These are phyloP conservation scores for Tylopilus sp. DNA, from an alignment of 768 basidiomycete species.

Conservation along the genomic window DNA sequence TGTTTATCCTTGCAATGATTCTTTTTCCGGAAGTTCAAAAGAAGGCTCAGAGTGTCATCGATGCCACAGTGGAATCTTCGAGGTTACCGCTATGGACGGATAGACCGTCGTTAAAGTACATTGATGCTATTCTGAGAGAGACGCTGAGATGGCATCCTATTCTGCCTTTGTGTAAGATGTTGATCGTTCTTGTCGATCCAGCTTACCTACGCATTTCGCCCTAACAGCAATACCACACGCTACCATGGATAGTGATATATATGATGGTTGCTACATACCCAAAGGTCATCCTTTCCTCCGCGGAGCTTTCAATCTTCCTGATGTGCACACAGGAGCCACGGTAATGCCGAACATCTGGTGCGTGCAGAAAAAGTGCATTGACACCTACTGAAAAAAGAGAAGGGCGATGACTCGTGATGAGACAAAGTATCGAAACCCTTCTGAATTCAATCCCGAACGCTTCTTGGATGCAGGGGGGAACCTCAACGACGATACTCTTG, in stretches of 20 bases:
- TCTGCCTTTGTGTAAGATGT: constrained; percentile 21
- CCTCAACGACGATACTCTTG: constrained; percentile 20
- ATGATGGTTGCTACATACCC: constrained; percentile 29
- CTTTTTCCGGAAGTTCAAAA: constrained; percentile 22
- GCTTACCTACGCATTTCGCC: background rate
- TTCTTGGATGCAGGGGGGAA: constrained; percentile 23
- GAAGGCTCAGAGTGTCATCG: constrained; percentile 26
- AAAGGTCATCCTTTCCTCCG: constrained; percentile 10
- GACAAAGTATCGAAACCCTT: constrained; percentile 30
- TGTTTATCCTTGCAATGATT: constrained; percentile 29
- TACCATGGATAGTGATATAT: constrained; percentile 18
- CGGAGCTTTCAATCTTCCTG: background rate
- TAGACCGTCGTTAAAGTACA: constrained; percentile 22
- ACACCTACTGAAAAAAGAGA: background rate
- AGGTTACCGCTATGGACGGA: constrained; percentile 29
- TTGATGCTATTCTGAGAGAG: constrained; percentile 29
- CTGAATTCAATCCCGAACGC: constrained; percentile 32
- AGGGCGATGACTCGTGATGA: constrained; percentile 36
- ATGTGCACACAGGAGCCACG: constrained; percentile 16
- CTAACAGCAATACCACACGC: constrained; percentile 16
- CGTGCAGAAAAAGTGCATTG: background rate
- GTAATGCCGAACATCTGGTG: constrained; percentile 29
- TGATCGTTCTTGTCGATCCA: background rate
- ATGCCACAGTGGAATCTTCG: constrained; percentile 20
- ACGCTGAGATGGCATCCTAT: constrained; percentile 25